phyloP scores from a whole-genome alignment of 1,284 basidiomycete species.

The Salmacisia buchloeana region DNA sequence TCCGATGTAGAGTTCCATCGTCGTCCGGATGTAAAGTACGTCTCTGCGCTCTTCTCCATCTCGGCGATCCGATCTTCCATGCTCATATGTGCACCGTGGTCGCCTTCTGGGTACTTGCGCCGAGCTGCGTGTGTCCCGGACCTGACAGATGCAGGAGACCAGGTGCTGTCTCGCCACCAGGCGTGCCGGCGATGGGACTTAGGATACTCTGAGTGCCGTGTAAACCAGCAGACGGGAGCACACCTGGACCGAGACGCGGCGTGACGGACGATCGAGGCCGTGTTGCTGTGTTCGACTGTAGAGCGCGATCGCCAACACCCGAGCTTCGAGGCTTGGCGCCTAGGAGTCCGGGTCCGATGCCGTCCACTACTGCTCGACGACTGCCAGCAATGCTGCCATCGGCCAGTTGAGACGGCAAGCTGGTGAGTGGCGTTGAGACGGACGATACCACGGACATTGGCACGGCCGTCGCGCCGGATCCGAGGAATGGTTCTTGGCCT shows the following conservation, averaged over 20 bases:
- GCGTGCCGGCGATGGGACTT: not conserved
- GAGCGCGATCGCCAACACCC: not conserved
- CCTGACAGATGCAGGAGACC: not conserved
- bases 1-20: not conserved
- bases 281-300: too few species aligned
- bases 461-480: not conserved
- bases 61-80: conserved; percentile 10
- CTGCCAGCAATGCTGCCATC: not conserved
- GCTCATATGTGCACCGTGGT: too few species aligned
- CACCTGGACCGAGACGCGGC: not conserved
- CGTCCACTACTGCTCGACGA: not conserved
- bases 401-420: not conserved
- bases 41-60: conserved; percentile 11
- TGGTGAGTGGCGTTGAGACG: not conserved
- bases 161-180: not conserved
- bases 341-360: not conserved
- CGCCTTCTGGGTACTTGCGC: too few species aligned
- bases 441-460: not conserved
- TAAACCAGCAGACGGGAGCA: not conserved
- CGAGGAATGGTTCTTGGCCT: too few species aligned
- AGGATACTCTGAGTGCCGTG: not conserved
- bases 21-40: conserved; percentile 7
- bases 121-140: too few species aligned
- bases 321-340: not conserved
- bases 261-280: not conserved